These are phyloP conservation scores for Magnaporthiopsis incrustans DNA, from an alignment of 2,329 filamentous ascomycete genomes.

Conservation along the genomic window DNA sequence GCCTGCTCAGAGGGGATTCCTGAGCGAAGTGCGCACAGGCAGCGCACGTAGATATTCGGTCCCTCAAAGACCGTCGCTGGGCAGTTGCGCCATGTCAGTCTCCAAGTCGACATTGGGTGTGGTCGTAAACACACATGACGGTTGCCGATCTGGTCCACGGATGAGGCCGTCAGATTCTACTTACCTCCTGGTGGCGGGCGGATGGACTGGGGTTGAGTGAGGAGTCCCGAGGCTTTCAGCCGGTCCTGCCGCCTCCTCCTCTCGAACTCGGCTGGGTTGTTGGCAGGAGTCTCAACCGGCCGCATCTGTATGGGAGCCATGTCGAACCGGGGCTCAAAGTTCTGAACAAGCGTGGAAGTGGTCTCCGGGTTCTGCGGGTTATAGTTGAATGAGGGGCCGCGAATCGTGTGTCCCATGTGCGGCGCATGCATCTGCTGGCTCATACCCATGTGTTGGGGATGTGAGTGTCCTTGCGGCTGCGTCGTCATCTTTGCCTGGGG, in stretches of 20 bases:
- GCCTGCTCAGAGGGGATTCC: slow-evolving; percentile 73
- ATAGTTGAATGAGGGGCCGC: slow-evolving; percentile 37
- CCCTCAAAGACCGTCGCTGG: slow-evolving; percentile 54
- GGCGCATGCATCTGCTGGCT: slow-evolving; percentile 16
- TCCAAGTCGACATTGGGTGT: slow-evolving; percentile 13
- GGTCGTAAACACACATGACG: neutral
- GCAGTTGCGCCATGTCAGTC: slow-evolving; percentile 5
- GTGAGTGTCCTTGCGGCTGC: slow-evolving; percentile 16
- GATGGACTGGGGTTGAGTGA: slow-evolving; percentile 43
- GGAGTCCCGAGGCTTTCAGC: slow-evolving; percentile 30
- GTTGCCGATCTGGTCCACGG: neutral
- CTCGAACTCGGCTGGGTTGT: slow-evolving; percentile 61
- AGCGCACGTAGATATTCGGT: slow-evolving; percentile 86
- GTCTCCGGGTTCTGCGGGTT: slow-evolving; percentile 48
- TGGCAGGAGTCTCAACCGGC: slow-evolving; percentile 66
- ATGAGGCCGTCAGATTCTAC: slow-evolving; percentile 18
- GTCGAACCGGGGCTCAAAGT: slow-evolving; percentile 58
- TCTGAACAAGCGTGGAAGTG: slow-evolving; percentile 52
- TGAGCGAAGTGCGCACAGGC: slow-evolving; percentile 75
- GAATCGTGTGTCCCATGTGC: slow-evolving; percentile 21
- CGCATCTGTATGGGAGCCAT: slow-evolving; percentile 59
- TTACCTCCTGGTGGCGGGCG: slow-evolving; percentile 49
- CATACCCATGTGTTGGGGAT: slow-evolving; percentile 17
- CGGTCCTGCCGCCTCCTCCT: slow-evolving; percentile 42
- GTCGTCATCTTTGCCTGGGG: slow-evolving; percentile 14